Conservation (phyloP, 345 rosid species). For the Combretum micranthum region DNA sequence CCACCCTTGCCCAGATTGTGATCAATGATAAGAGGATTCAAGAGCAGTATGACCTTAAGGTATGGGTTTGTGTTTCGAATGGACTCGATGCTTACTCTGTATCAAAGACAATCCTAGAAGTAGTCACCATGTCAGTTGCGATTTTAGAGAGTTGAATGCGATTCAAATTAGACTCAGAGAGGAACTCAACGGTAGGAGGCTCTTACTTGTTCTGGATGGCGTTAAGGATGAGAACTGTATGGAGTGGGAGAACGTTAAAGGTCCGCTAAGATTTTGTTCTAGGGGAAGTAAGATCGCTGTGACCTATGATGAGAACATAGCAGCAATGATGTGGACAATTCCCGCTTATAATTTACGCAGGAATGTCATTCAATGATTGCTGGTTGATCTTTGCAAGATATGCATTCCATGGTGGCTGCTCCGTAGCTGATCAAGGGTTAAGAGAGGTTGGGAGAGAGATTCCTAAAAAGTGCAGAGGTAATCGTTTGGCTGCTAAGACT, state of each 20-base stretch:
- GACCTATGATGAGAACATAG: conserved; percentile 13
- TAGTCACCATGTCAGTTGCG: conserved; percentile 5
- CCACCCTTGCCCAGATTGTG: conserved; percentile 8
- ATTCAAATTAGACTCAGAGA: conserved; percentile 20
- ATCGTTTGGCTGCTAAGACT: conserved; percentile 32
- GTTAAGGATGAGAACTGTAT: conserved; percentile 8
- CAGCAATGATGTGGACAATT: conserved; percentile 13
- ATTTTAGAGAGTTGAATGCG: conserved; percentile 8
- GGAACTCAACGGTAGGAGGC: conserved; percentile 11
- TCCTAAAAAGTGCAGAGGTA: conserved; percentile 30
- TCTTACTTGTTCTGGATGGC: conserved; percentile 25
- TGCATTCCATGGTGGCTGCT: conserved; percentile 10
- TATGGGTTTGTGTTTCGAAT: conserved; percentile 21
- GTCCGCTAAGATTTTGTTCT: conserved; percentile 13
- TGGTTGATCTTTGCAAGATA: conserved; percentile 13
- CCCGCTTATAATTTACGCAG: conserved; percentile 10
- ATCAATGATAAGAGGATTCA: conserved; percentile 11
- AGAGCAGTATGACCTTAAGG: conserved; percentile 11
- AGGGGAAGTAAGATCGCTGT: conserved; percentile 17
- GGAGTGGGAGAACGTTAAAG: conserved; percentile 17
- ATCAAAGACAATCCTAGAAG: conserved; percentile 20
- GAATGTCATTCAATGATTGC: conserved; percentile 18
- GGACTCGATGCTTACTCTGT: conserved; percentile 7
- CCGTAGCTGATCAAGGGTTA: conserved; percentile 4
- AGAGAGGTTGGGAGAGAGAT: conserved; percentile 22